A percentile compares a stretch with the other conserved stretches of the same genome.
Conservation (phyloP, 345 rosid species). For the Noccaea bulbosa region DNA sequence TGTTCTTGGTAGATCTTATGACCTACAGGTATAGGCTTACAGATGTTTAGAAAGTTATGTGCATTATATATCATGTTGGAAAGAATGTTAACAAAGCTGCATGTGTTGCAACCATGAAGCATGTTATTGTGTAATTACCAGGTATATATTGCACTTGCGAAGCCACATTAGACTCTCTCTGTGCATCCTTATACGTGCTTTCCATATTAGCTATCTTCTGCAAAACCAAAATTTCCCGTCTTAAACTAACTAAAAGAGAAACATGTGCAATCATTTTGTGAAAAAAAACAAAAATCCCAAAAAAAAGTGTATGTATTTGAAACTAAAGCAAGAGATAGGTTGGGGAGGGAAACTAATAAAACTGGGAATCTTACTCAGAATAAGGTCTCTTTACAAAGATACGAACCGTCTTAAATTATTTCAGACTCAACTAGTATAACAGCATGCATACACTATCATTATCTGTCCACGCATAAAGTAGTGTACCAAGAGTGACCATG, state of each 20-base stretch:
- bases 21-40: conserved; percentile 40
- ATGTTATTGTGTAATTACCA: conserved; percentile 18
- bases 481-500: conserved; percentile 8
- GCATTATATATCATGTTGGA: background rate
- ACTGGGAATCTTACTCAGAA: background rate
- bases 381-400: background rate
- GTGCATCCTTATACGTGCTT: conserved; percentile 7
- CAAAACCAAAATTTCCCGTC: conserved; percentile 22
- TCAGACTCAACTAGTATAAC: background rate
- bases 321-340: background rate
- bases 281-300: background rate
- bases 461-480: background rate
- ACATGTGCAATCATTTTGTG: background rate
- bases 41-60: conserved; percentile 4
- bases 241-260: conserved; percentile 5
- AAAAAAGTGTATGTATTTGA: no score
- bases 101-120: conserved; percentile 10
- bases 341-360: no score
- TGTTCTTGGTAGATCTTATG: conserved; percentile 39
- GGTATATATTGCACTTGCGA: conserved; percentile 27
- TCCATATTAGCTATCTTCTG: conserved; percentile 38
- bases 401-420: background rate
- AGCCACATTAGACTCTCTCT: conserved; percentile 16
- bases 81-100: background rate
- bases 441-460: background rate